These are phyloP conservation scores for Cardamine occulta DNA, from an alignment of 345 rosid species.

Conservation along the genomic window DNA sequence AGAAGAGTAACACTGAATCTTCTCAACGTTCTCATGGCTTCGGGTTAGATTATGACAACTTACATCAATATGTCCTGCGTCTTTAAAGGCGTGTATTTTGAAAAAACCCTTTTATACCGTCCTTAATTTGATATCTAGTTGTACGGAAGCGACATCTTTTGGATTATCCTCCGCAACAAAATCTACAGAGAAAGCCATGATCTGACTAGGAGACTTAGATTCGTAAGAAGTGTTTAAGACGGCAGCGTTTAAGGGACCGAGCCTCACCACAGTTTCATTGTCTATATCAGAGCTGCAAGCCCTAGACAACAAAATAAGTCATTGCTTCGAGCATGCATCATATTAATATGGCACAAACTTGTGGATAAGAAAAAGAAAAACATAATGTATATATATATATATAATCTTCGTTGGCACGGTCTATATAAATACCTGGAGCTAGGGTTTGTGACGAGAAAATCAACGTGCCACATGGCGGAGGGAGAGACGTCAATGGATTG, in stretches of 20 bases:
- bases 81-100: too few species aligned
- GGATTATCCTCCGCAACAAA: constrained; percentile 7
- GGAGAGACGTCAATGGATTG: too few species aligned
- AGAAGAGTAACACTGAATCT: constrained; percentile 17
- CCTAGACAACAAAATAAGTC: too few species aligned
- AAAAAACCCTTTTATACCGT: background rate
- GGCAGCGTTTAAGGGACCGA: constrained; percentile 7
- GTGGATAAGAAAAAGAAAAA: too few species aligned
- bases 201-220: background rate
- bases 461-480: too few species aligned
- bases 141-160: background rate
- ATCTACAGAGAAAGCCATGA: constrained; percentile 22
- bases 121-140: constrained; percentile 5
- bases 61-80: background rate
- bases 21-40: constrained; percentile 22
- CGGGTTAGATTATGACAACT: constrained; percentile 10
- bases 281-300: background rate
- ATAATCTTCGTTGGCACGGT: too few species aligned
- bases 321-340: too few species aligned
- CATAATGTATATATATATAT: too few species aligned
- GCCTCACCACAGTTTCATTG: constrained; percentile 14
- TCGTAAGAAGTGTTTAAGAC: constrained; percentile 1
- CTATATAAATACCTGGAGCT: too few species aligned
- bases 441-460: too few species aligned
- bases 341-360: too few species aligned